Base-by-base conservation (phyloP, 148 eudicot species). In the Rhododendron griersonianum region DNA sequence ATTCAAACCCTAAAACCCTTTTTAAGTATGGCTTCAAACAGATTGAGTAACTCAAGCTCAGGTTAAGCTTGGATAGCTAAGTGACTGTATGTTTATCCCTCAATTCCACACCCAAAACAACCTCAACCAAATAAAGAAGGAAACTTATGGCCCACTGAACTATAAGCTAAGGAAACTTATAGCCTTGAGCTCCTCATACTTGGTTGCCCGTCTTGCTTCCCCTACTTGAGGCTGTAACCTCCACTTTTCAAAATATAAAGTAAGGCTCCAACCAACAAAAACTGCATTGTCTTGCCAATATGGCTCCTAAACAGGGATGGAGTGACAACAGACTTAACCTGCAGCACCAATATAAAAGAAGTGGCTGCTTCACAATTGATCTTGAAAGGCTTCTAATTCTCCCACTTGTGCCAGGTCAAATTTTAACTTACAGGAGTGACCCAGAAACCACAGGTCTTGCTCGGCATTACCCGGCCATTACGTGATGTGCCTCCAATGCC, bases 1-100 rank as follows among this genome's bases (percentile, higher is more conserved):
- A 69, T 15, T 65, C 25, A 83, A 83, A 83, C 14, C 8, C 35
- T 78, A 50, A 51, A 81, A 81, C 25, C 79, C 79, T 71, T 47
- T 55, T 71, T 7, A 5, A 69, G 25, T 28, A 83, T 7, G 44
- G 50, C 85, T 71, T 71, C 41, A 57, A 57, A 80, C 30, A 19
- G 16, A 25, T 25, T 37, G 23, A 44, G 13, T 73, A 61, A 30
- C 18, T 80, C 44, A 81, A 85, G 35, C 44, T 59, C 53, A 11
- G 63, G 41, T 51, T 77, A 48, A 77, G 80, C 80, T 77, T 14
- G 25, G 80, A 15, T 21, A 50, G 45, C 57, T 48, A 25, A 79
- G 53, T n/a, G 61, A 47, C 30, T 51, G 41, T 5, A 13, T 80
- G 39, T 50, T 80, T 25, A n/a, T 11, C 82, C 33, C 30, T 28